Base-by-base conservation (phyloP, 805 yeast species). In the Alloascoidea hylecoeti region DNA sequence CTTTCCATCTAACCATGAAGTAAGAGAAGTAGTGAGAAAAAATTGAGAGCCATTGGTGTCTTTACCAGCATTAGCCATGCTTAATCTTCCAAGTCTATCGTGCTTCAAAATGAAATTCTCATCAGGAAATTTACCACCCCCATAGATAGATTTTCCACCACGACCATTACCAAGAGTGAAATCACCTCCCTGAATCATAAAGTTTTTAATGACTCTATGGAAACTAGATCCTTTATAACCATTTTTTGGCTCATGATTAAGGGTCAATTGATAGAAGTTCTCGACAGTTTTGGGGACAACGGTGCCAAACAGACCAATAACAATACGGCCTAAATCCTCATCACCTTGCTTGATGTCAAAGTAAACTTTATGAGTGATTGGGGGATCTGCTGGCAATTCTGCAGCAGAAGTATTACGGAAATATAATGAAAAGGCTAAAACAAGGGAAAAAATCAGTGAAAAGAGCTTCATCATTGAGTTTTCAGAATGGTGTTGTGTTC, bases 41-140 rank as follows among this genome's bases (percentile, higher is more conserved):
- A 88, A 88, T 62, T 86, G 96, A 28, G 96, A 85, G 1, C 97
- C 97, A 53, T 86, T 86, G 48, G 68, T 63, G 53, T 79, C 72
- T 44, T 65, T 57, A 44, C 86, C 86, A 15, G 85, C 78, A 49
- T 78, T 78, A 55, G 86, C 86, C 86, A 78, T 78, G 15, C 83
- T 75, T 53, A 78, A 59, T 45, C 74, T 56, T 55, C 78, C 80
- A 36, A 80, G 78, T 59, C 77, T 70, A 53, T 64, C 74, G 49
- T 61, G 66, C 57, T 60, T 60, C 46, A 63, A 52, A 72, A 70
- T 61, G 62, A 68, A 53, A 74, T 75, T 81, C 66, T 86, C 96
- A 55, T 86, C 96, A 3, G 63, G 66, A 51, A 85, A 78, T 50
- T 65, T 67, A 40, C 62, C 62, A 17, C 92, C 92, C 18, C 95